phyloP scores from a whole-genome alignment of 495 filamentous ascomycete genomes.

The Lophiostoma macrostomum region DNA sequence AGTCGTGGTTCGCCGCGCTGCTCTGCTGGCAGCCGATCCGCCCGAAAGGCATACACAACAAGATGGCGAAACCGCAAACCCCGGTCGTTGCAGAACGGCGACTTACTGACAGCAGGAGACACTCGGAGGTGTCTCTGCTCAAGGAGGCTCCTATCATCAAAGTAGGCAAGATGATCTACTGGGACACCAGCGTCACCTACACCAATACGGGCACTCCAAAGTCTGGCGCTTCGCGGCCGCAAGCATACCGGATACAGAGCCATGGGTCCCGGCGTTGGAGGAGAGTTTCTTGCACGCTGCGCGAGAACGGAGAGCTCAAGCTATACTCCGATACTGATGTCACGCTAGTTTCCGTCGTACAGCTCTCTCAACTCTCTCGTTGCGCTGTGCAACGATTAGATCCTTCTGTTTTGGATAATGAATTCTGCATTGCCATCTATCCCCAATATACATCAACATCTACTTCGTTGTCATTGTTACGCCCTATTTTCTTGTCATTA shows the following conservation, averaged over 20 bases:
- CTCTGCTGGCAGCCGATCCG: constrained; percentile 92
- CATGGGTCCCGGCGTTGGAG: constrained; percentile 67
- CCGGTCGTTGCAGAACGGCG: constrained; percentile 49
- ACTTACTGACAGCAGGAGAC: constrained; percentile 52
- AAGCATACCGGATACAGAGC: constrained; percentile 56
- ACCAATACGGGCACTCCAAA: constrained; percentile 48
- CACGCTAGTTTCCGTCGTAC: constrained; percentile 73
- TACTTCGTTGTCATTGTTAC: constrained; percentile 60
- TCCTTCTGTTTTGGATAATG: constrained; percentile 87
- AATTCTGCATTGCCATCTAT: constrained; percentile 91
- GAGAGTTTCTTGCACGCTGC: constrained; percentile 84
- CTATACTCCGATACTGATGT: constrained; percentile 81
- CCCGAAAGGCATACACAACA: constrained; percentile 69
- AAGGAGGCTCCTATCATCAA: constrained; percentile 92
- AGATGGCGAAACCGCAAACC: constrained; percentile 64
- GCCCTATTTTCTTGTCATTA: constrained; percentile 78
- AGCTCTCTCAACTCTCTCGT: constrained; percentile 83
- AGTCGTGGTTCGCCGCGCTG: constrained; percentile 88
- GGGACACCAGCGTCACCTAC: constrained; percentile 66
- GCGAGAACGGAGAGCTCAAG: constrained; percentile 94
- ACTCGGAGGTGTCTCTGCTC: constrained; percentile 58
- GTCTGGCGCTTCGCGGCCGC: constrained; percentile 27
- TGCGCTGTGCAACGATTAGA: constrained; percentile 88
- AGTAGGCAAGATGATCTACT: constrained; percentile 88
- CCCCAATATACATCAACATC: constrained; percentile 72